Evolutionary conservation across 345 rosid genomes (phyloP).

Genomic region (Linum usitatissimum): DNA sequence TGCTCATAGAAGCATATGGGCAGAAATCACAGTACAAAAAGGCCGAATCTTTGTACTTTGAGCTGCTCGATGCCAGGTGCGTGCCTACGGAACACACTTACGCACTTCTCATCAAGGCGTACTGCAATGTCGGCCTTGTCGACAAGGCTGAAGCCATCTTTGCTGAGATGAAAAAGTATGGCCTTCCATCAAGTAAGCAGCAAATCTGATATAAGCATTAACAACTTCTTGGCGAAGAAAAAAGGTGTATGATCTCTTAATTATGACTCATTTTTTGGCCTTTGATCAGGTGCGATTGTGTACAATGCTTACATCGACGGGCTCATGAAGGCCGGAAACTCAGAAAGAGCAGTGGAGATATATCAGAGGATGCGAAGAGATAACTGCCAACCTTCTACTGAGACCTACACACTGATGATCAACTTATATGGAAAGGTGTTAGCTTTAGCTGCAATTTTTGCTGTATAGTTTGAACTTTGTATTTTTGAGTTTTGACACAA

Average conservation of each 20-base stretch:
- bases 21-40: constrained; percentile 48
- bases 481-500: neutral
- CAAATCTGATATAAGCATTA: no score
- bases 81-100: constrained; percentile 86
- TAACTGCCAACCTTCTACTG: constrained; percentile 49
- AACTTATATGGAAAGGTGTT: constrained; percentile 81
- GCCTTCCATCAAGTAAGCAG: constrained; percentile 74
- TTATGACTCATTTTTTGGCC: neutral
- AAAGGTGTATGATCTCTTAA: neutral
- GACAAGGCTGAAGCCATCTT: constrained; percentile 70
- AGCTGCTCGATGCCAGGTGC: constrained; percentile 65
- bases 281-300: constrained; percentile 46
- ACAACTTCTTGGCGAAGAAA: neutral
- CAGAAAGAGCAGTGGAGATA: constrained; percentile 49
- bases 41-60: constrained; percentile 58
- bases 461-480: no score
- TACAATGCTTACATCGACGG: constrained; percentile 85
- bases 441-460: neutral
- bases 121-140: constrained; percentile 45
- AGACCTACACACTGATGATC: constrained; percentile 81
- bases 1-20: constrained; percentile 86
- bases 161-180: constrained; percentile 62
- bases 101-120: constrained; percentile 73
- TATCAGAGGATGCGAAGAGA: constrained; percentile 71
- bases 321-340: constrained; percentile 54